Percentiles rank a stretch among this genome's conserved stretches.
Evolutionary conservation across 805 yeast species (phyloP).

Genomic region (Wickerhamomyces chaumierensis): DNA sequence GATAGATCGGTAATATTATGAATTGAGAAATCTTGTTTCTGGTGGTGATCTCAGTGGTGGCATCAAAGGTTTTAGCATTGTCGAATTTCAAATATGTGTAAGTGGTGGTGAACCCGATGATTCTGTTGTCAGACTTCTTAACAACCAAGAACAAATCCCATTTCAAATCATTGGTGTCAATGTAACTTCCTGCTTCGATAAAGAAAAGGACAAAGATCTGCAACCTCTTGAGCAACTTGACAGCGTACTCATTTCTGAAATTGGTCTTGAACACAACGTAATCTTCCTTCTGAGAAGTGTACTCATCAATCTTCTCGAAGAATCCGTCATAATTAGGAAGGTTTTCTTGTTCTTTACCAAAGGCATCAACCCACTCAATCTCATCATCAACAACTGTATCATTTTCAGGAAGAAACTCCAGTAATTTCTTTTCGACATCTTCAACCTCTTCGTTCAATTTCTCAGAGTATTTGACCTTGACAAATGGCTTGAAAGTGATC

Average conservation of each 20-base stretch:
- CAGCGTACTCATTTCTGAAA: conserved; percentile 26
- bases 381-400: conserved; percentile 51
- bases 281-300: conserved; percentile 24
- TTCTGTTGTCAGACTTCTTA: conserved; percentile 24
- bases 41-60: conserved; percentile 17
- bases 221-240: conserved; percentile 52
- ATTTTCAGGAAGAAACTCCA: conserved; percentile 49
- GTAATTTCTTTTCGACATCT: conserved; percentile 45
- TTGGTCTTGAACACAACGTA: conserved; percentile 40
- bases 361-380: conserved; percentile 48
- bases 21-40: conserved; percentile 84
- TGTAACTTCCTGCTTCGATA: conserved; percentile 90
- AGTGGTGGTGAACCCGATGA: conserved; percentile 75
- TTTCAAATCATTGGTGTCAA: conserved; percentile 59
- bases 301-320: conserved; percentile 22
- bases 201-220: conserved; percentile 74
- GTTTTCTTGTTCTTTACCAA: conserved; percentile 33
- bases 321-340: conserved; percentile 23
- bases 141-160: conserved; percentile 70
- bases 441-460: conserved; percentile 45
- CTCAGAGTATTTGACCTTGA: conserved; percentile 44
- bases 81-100: conserved; percentile 76
- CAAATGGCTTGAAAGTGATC: conserved; percentile 59
- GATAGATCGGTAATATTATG: conserved; percentile 75
- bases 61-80: conserved; percentile 40